Percentiles rank a stretch among this genome's conserved stretches.
phyloP scores from a whole-genome alignment of 2,329 filamentous ascomycete genomes.

The Colletotrichum gloeosporioides region DNA sequence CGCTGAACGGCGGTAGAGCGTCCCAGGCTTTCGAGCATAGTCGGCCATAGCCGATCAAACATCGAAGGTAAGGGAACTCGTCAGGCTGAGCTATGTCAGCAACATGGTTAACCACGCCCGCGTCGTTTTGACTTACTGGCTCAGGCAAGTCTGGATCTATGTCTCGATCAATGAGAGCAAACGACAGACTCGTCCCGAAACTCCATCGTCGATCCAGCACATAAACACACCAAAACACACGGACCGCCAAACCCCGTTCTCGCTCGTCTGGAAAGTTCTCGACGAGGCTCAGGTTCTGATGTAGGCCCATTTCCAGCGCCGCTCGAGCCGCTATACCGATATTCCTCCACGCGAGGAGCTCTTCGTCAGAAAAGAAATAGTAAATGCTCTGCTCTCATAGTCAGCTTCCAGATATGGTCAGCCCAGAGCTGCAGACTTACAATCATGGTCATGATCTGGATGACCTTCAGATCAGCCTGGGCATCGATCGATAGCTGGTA shows the following conservation, averaged over 20 bases:
- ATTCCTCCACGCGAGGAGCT: conserved; percentile 52
- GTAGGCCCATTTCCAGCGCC: conserved; percentile 53
- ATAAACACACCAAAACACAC: conserved; percentile 58
- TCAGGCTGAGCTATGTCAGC: conserved; percentile 24
- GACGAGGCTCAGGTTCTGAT: conserved; percentile 47
- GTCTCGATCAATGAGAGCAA: conserved; percentile 52
- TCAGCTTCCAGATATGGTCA: neutral
- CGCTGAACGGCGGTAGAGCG: conserved; percentile 41
- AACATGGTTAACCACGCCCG: neutral
- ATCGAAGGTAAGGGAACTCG: conserved; percentile 45
- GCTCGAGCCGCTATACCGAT: conserved; percentile 52
- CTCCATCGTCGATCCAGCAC: conserved; percentile 57
- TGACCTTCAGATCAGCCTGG: conserved; percentile 34
- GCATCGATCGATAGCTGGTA: conserved; percentile 24
- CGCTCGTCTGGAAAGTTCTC: conserved; percentile 38
- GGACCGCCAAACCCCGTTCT: conserved; percentile 34
- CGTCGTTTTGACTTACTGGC: conserved; percentile 31
- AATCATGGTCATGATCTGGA: conserved; percentile 36
- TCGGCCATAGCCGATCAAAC: conserved; percentile 52
- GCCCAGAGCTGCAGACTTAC: conserved; percentile 9
- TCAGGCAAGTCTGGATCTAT: conserved; percentile 53
- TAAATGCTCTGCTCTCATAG: conserved; percentile 37
- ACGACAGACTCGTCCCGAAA: conserved; percentile 55
- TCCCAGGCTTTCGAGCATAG: conserved; percentile 53
- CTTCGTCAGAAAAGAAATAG: conserved; percentile 52